Conservation (phyloP, 768 basidiomycete species). For the Tulasnella sp. region DNA sequence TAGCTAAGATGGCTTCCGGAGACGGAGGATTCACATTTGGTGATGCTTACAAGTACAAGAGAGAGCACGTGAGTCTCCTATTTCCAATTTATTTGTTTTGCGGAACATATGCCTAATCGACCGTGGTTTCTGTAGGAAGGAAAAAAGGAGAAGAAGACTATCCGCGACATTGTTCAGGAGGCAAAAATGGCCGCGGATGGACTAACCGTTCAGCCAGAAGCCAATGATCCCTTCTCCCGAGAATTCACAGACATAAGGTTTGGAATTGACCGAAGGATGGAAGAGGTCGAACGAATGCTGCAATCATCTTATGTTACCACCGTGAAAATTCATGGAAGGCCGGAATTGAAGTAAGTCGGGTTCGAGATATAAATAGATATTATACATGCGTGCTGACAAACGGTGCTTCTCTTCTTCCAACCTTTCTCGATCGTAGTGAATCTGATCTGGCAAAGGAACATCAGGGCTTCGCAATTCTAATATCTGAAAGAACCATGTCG, state of each 20-base stretch:
- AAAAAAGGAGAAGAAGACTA: slow-evolving; percentile 11
- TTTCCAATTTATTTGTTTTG: no score
- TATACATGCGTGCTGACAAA: no score
- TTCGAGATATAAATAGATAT: neutral
- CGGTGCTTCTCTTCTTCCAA: slow-evolving; percentile 11
- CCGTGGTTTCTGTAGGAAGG: slow-evolving; percentile 33
- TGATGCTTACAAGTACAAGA: slow-evolving; percentile 44
- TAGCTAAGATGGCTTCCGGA: slow-evolving; percentile 43
- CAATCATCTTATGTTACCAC: slow-evolving; percentile 62
- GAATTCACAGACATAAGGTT: slow-evolving; percentile 78
- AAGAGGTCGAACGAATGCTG: slow-evolving; percentile 84
- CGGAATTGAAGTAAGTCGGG: slow-evolving; percentile 50
- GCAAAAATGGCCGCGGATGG: slow-evolving; percentile 13
- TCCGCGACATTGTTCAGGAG: slow-evolving; percentile 15
- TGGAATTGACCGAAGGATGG: slow-evolving; percentile 75
- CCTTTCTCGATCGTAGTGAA: slow-evolving; percentile 59
- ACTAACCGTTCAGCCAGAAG: neutral
- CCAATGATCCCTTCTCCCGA: slow-evolving; percentile 30
- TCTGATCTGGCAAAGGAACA: slow-evolving; percentile 79
- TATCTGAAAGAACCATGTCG: slow-evolving; percentile 81
- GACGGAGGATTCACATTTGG: slow-evolving; percentile 27
- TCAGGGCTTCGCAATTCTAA: slow-evolving; percentile 62
- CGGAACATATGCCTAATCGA: slow-evolving; percentile 17
- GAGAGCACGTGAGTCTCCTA: slow-evolving; percentile 37
- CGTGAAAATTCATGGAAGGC: slow-evolving; percentile 50